Base-by-base conservation (phyloP, 352 stramenopile species). In the Pythium brachiatum region DNA sequence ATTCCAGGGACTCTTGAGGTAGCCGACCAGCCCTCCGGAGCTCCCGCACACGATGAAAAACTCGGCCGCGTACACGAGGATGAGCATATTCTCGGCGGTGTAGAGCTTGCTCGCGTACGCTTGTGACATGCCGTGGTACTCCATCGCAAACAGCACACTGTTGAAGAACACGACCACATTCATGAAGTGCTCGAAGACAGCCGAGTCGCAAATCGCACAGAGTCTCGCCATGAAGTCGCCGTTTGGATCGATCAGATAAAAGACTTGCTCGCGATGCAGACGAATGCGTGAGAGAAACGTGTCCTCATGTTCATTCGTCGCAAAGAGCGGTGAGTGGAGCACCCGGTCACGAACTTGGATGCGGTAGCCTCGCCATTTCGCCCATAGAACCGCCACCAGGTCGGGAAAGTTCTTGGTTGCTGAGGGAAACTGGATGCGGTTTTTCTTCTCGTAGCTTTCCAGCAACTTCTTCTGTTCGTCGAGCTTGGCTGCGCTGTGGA, bases 1-100 rank as follows among this genome's bases (percentile, higher is more conserved):
- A 46, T 95, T 91, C 86, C 86, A 95, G 12, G 83, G 82, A 46
- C 79, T 90, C 62, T 88, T 82, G 34, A 95, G 62, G 55, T 93
- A 95, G 18, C 70, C 70, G 2, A 80, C 57, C 2, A 95, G 69
- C 0, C 82, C 86, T 12, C 82, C 74, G 0, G 78, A 69, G 36
- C 69, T 79, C 1, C 74, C 75, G 25, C 72, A 86, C 4, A 91
- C 70, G 4, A 93, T 61, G 25, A 91, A 56, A 29, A 93, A 89
- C 36, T 95, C 86, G 2, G 65, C 72, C 0, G 73, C 74, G 54
- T 92, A 95, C 8, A 95, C 64, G 3, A 91, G 41, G 47, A 92
- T 90, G 11, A 92, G 72, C 12, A 79, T 55, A 31, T 88, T 90
- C 47, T 90, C 79, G 0, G 83, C 76, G 9, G 70, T 80, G 41